A percentile compares a stretch with the other conserved stretches of the same genome.
phyloP scores from a whole-genome alignment of 108 stramenopile species.

The Epipyxis sp. region DNA sequence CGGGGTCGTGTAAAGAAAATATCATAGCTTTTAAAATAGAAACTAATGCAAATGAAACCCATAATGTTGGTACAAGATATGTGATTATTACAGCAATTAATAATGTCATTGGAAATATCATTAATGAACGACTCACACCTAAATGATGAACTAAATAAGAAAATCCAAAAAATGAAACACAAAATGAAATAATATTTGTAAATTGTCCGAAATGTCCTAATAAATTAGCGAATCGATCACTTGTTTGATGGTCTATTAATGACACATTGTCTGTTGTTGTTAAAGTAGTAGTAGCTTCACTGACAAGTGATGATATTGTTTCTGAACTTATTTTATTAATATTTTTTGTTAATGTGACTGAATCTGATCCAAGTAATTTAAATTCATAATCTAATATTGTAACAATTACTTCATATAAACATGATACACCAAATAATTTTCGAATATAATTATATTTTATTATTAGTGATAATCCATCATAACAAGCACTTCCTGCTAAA shows the following conservation, averaged over 20 bases:
- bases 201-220: constrained; percentile 94
- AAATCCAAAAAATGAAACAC: constrained; percentile 84
- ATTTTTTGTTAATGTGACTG: too few relatives aligned
- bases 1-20: constrained; percentile 94
- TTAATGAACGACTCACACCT: constrained; percentile 76
- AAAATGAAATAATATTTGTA: constrained; percentile 83
- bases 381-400: constrained; percentile 94
- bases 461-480: constrained; percentile 85
- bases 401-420: constrained; percentile 94
- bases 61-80: constrained; percentile 73
- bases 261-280: too few relatives aligned
- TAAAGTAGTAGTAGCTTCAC: background rate
- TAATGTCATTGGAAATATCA: constrained; percentile 77
- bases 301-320: background rate
- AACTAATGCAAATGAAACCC: constrained; percentile 87
- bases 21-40: constrained; percentile 88
- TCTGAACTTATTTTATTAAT: too few relatives aligned
- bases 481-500: constrained; percentile 51
- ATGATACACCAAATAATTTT: constrained; percentile 92
- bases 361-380: constrained; percentile 61
- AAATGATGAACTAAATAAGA: constrained; percentile 87
- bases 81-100: constrained; percentile 50
- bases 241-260: constrained; percentile 39
- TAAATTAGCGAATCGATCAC: constrained; percentile 84
- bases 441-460: constrained; percentile 85